phyloP scores from a whole-genome alignment of 768 basidiomycete species.

The Tylopilus plumbeoviolaceoides region DNA sequence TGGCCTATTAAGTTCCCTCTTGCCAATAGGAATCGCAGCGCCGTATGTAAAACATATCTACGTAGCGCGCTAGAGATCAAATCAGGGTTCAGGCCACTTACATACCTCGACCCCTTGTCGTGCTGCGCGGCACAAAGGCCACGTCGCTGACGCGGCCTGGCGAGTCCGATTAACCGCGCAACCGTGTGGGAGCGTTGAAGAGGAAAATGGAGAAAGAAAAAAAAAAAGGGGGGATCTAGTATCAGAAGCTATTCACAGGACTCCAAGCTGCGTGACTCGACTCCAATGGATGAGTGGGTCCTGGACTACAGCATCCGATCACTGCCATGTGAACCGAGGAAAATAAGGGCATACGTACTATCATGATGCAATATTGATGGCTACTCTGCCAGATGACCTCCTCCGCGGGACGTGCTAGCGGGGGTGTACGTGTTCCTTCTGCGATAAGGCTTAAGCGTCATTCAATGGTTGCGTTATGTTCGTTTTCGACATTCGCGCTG shows the following conservation, averaged over 20 bases:
- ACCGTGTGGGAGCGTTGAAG: neutral
- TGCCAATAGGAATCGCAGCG: too few relatives aligned
- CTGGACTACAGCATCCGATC: neutral
- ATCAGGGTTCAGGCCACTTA: slow-evolving; percentile 13
- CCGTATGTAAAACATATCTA: too few relatives aligned
- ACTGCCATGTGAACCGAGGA: neutral
- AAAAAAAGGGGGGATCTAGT: neutral
- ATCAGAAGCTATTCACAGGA: neutral
- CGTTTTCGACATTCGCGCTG: neutral
- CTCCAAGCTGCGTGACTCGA: neutral
- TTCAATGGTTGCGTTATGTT: neutral
- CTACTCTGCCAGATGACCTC: neutral
- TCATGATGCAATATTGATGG: neutral
- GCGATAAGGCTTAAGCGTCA: too few relatives aligned
- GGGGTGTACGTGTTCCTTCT: neutral
- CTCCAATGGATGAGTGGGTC: neutral
- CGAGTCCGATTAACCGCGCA: slow-evolving; percentile 1
- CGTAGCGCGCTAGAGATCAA: too few relatives aligned
- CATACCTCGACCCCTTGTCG: neutral
- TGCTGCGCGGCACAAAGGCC: neutral
- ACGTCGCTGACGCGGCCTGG: neutral
- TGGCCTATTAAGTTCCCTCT: too few relatives aligned
- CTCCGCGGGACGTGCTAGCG: neutral
- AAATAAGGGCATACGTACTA: neutral
- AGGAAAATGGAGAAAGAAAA: neutral